Base-by-base conservation (phyloP, 2,329 filamentous ascomycete species). In the Fusarium agapanthi region DNA sequence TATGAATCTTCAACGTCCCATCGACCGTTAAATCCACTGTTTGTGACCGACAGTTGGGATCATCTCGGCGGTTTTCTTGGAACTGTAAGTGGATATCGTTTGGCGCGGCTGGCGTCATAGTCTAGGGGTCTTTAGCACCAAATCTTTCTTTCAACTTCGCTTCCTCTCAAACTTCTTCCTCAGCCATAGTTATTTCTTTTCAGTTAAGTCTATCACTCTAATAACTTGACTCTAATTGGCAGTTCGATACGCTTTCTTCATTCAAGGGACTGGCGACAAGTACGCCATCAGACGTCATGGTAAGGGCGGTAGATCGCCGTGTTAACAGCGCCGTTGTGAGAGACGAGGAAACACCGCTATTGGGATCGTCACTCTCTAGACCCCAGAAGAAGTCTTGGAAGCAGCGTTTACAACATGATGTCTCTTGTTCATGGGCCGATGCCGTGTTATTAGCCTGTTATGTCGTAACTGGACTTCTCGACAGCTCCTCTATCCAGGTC, bases 381-480 rank as follows among this genome's bases (percentile, higher is more conserved):
- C 34, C 60, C 34, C 30, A 24, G 4, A 57, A 44, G 35, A 34
- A 32, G 7, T 54, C 38, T 20, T 74, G 53, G 72, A 61, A n/a
- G 8, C 38, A 41, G 24, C 65, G 50, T 10, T 38, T 77, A 48
- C 41, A 51, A 28, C 55, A 68, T 41, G 70, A 77, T 8, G 28
- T 77, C 22, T 65, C 70, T 9, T 88, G 88, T 35, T 85, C 88
- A 32, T 88, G 90, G 86, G 88, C 90, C 18, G 93, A 95, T 75
- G 74, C 92, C 2, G 83, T 94, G 15, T 85, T 95, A 45, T 84
- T 95, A 7, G 82, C 89, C 45, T 94, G 91, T 81, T 95, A 95
- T 79, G 82, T 93, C 70, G 91, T 94, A 77, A 95, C 93, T 0
- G 93, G 93, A 8, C 83, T 95, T 7, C 86, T 94, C 18, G 93